These are phyloP conservation scores for Gossypioides kirkii DNA, from an alignment of 345 rosid genomes.

Conservation along the genomic window DNA sequence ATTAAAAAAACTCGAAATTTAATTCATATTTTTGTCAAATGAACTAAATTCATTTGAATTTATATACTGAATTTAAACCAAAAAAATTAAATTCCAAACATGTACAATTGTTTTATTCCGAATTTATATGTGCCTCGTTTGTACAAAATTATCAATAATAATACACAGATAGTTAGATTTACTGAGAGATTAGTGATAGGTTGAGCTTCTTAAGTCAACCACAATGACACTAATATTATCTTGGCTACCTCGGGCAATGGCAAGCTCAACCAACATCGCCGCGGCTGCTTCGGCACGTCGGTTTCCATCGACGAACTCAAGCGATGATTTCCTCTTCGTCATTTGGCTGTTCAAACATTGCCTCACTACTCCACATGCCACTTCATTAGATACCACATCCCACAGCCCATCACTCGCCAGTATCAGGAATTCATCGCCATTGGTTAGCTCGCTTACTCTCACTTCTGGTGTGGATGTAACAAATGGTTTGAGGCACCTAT, in stretches of 20 bases:
- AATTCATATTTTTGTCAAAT: no score
- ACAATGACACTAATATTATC: constrained; percentile 54
- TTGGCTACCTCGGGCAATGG: constrained; percentile 49
- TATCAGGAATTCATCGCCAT: constrained; percentile 56
- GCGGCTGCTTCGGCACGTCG: constrained; percentile 40
- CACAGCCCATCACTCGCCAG: constrained; percentile 76
- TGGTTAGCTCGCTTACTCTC: constrained; percentile 26
- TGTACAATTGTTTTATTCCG: no score
- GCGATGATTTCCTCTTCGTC: constrained; percentile 21
- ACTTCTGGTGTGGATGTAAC: constrained; percentile 53
- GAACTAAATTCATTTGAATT: no score
- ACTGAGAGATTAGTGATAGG: no score
- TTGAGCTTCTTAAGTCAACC: constrained; percentile 38
- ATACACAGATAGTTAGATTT: no score
- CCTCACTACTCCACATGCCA: constrained; percentile 53
- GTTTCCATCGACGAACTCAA: constrained; percentile 11
- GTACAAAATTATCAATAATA: no score
- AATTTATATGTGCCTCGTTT: no score
- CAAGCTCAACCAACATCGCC: constrained; percentile 43
- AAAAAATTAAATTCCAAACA: no score
- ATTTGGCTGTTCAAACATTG: constrained; percentile 41
- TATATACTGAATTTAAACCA: no score
- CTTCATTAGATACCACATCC: constrained; percentile 62
- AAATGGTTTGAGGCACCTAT: constrained; percentile 48
- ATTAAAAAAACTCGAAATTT: no score